phyloP scores from a whole-genome alignment of 2,329 filamentous ascomycete genomes.

The Coniella lustricola region DNA sequence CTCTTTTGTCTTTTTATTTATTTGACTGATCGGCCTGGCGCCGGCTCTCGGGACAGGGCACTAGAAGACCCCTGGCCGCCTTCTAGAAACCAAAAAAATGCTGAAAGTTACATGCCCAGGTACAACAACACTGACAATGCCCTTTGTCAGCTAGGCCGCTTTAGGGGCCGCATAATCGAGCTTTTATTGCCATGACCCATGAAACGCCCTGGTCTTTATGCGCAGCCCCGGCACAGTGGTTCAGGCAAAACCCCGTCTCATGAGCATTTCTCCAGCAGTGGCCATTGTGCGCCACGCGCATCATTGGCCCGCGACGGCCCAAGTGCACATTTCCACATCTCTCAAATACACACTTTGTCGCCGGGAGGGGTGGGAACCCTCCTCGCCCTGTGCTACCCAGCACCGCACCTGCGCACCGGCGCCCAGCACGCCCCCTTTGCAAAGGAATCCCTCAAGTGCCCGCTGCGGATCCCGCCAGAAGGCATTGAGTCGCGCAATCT shows the following conservation, averaged over 20 bases:
- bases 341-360: neutral
- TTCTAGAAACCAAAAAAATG: slow-evolving; percentile 27
- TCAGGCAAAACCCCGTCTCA: neutral
- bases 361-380: neutral
- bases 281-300: slow-evolving; percentile 18
- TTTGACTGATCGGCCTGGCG: neutral
- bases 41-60: slow-evolving; percentile 13
- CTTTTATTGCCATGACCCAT: slow-evolving; percentile 41
- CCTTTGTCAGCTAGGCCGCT: slow-evolving; percentile 22
- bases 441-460: slow-evolving; percentile 8
- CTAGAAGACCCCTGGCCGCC: slow-evolving; percentile 29
- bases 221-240: slow-evolving; percentile 26
- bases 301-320: neutral
- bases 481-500: slow-evolving; percentile 35
- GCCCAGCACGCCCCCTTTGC: neutral
- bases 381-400: neutral
- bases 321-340: neutral
- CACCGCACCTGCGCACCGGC: neutral
- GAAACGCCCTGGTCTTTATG: slow-evolving; percentile 40
- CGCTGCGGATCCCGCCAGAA: slow-evolving; percentile 16
- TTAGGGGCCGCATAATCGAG: slow-evolving; percentile 35
- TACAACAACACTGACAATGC: slow-evolving; percentile 14
- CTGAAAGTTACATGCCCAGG: too few relatives aligned
- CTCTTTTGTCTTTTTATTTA: too few relatives aligned
- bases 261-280: slow-evolving; percentile 14